A percentile compares a stretch with the other conserved stretches of the same genome.
Evolutionary conservation across 2,329 filamentous ascomycete genomes (phyloP).

Genomic region (Sclerotinia trifoliorum): DNA sequence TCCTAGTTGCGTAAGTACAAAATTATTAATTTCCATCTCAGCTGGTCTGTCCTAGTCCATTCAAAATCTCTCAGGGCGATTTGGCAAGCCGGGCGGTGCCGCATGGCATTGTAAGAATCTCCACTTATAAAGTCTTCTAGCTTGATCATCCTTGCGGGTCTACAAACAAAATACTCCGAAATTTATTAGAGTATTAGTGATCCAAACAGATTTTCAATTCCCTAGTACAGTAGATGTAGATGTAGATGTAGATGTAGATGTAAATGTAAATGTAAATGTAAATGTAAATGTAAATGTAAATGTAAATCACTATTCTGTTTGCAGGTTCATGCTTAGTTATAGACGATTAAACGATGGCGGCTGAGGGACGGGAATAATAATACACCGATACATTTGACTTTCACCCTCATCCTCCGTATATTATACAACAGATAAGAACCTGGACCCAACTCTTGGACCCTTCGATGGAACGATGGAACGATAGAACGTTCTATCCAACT

Average conservation of each 20-base stretch:
- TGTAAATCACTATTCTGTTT: too few relatives aligned
- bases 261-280: too few relatives aligned
- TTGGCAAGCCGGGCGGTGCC: neutral
- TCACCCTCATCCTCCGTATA: too few relatives aligned
- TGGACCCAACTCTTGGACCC: neutral
- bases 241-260: too few relatives aligned
- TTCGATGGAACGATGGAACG: slow-evolving; percentile 8
- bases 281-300: too few relatives aligned
- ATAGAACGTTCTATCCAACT: neutral
- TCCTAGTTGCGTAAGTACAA: neutral
- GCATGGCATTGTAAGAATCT: neutral
- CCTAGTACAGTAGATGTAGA: too few relatives aligned
- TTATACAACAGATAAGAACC: neutral
- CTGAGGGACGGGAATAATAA: neutral
- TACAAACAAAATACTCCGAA: neutral
- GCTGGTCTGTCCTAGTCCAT: neutral
- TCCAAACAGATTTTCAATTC: too few relatives aligned
- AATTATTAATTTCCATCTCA: neutral
- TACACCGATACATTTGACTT: too few relatives aligned
- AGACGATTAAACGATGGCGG: neutral
- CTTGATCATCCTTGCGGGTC: slow-evolving; percentile 6
- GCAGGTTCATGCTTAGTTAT: too few relatives aligned
- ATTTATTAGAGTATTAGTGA: too few relatives aligned
- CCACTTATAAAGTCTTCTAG: slow-evolving; percentile 6
- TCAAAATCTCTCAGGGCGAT: neutral